Evolutionary conservation across 345 rosid genomes (phyloP).

Genomic region (Hibiscus trionum): DNA sequence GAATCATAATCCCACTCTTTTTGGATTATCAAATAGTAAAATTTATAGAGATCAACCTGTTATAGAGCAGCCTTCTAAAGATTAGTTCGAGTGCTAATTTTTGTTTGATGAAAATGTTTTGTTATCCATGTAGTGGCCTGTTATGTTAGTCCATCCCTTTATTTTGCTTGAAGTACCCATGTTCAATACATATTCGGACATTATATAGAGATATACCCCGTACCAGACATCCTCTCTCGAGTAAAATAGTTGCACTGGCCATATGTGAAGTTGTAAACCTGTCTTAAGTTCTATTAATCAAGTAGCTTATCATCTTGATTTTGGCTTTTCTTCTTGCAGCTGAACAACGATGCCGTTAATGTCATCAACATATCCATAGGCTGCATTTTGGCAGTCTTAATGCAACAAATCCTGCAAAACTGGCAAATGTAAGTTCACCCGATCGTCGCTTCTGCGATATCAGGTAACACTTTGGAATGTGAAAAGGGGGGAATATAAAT

Average conservation of each 20-base stretch:
- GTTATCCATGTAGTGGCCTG: not conserved
- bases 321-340: conserved; percentile 41
- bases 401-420: conserved; percentile 52
- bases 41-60: not conserved
- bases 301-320: not conserved
- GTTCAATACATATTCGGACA: not conserved
- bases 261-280: not conserved
- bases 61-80: not conserved
- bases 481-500: not conserved
- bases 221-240: not conserved
- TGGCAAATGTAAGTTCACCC: conserved; percentile 10
- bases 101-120: not conserved
- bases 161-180: not conserved
- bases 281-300: not conserved
- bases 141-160: not conserved
- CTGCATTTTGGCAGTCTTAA: conserved; percentile 72
- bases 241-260: not conserved
- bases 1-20: not conserved
- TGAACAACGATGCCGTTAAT: conserved; percentile 83
- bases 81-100: not conserved
- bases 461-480: conserved; percentile 16
- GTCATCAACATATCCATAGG: conserved; percentile 86
- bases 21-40: not conserved
- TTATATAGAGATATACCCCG: not conserved
- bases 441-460: not conserved